phyloP scores from a whole-genome alignment of 495 filamentous ascomycete genomes.

The Xylaria scruposa region DNA sequence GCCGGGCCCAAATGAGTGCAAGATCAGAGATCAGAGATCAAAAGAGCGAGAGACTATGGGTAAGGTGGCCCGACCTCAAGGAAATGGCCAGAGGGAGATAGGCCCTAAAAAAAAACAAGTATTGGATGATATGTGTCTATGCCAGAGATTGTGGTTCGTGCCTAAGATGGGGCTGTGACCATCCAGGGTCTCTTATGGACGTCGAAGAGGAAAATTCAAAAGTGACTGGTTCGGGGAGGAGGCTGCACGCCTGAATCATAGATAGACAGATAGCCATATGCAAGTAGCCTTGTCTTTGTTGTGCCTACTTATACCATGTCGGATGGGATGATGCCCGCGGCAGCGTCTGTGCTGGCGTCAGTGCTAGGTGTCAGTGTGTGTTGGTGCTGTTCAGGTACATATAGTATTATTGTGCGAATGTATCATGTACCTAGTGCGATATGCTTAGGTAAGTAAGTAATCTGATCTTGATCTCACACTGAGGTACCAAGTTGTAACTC shows the following conservation, averaged over 20 bases:
- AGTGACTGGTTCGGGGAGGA: neutral
- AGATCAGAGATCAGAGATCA: neutral
- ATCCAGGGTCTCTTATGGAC: neutral
- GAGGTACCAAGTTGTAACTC: neutral
- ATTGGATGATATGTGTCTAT: conserved; percentile 9
- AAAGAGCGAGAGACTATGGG: neutral
- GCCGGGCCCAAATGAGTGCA: neutral
- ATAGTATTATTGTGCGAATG: conserved; percentile 1
- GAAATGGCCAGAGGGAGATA: neutral
- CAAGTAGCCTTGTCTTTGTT: conserved; percentile 11
- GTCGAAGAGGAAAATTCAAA: neutral
- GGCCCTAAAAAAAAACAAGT: neutral
- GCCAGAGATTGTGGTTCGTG: conserved; percentile 18
- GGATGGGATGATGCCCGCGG: conserved; percentile 11
- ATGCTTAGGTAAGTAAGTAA: neutral
- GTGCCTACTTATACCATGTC: neutral
- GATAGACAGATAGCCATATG: neutral
- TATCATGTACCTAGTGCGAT: conserved; percentile 12
- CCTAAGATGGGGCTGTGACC: conserved; percentile 28
- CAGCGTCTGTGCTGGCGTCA: neutral
- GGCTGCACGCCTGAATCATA: conserved; percentile 15
- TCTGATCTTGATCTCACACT: neutral
- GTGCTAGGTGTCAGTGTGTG: neutral
- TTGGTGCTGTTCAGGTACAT: neutral
- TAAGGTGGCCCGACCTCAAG: neutral